Conservation (phyloP, 331 rosid genomes). For the Phaseolus coccineus region DNA sequence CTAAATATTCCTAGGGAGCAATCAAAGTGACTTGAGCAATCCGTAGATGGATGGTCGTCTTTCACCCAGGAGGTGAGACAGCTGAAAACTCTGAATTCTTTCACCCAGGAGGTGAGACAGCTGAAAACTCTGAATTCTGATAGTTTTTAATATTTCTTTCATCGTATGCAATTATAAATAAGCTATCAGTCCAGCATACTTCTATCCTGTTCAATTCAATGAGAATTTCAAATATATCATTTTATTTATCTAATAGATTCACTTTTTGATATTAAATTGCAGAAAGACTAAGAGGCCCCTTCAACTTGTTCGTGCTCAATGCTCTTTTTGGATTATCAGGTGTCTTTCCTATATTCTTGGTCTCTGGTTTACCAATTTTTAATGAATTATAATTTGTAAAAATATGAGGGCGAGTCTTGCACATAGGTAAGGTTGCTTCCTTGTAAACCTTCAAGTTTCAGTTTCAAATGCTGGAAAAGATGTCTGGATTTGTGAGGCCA, state of each 20-base stretch:
- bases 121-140: constrained; percentile 9
- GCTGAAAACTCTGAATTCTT: constrained; percentile 12
- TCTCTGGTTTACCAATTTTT: neutral
- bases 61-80: constrained; percentile 51
- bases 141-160: constrained; percentile 27
- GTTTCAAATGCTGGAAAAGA: neutral
- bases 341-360: constrained; percentile 8
- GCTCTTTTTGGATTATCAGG: constrained; percentile 8
- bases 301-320: constrained; percentile 27
- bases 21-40: constrained; percentile 56
- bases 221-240: constrained; percentile 22
- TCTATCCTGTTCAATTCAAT: neutral
- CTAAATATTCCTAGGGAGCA: constrained; percentile 61
- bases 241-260: constrained; percentile 1
- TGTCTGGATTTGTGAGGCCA: neutral
- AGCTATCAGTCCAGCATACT: neutral
- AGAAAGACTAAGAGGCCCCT: constrained; percentile 25
- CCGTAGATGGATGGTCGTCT: constrained; percentile 51
- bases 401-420: neutral
- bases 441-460: neutral
- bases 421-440: neutral
- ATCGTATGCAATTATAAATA: neutral
- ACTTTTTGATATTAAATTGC: constrained; percentile 30
- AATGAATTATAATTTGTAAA: neutral
- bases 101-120: constrained; percentile 51